A percentile compares a stretch with the other conserved stretches of the same genome.
Conservation (phyloP, 2,329 filamentous ascomycete genomes). For the Paradendryphiella salina region DNA sequence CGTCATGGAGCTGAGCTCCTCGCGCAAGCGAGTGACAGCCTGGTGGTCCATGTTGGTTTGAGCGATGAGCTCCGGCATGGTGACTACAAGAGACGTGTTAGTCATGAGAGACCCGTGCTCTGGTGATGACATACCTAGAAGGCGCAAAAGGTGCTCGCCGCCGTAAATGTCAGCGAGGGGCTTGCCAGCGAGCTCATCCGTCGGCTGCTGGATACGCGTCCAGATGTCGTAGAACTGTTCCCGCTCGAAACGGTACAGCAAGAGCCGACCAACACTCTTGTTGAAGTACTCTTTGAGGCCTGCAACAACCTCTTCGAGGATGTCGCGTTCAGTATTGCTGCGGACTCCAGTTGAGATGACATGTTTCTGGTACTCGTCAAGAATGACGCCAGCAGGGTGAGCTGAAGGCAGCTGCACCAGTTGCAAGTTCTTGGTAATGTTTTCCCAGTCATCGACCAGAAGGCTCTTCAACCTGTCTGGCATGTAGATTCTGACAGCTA, state of each 20-base stretch:
- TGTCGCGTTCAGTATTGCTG: slow-evolving; percentile 71
- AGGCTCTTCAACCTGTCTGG: slow-evolving; percentile 89
- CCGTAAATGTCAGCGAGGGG: slow-evolving; percentile 82
- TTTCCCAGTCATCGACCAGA: slow-evolving; percentile 98
- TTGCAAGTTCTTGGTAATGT: slow-evolving; percentile 92
- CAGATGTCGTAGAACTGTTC: slow-evolving; percentile 80
- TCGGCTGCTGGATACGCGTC: slow-evolving; percentile 65
- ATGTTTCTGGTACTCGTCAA: slow-evolving; percentile 81
- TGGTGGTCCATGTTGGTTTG: slow-evolving; percentile 98
- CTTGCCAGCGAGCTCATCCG: slow-evolving; percentile 69
- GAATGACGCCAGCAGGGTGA: slow-evolving; percentile 73
- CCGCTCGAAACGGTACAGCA: slow-evolving; percentile 93
- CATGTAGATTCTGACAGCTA: slow-evolving; percentile 82
- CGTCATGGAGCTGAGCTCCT: slow-evolving; percentile 85
- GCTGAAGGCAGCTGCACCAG: slow-evolving; percentile 81
- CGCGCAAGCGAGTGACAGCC: slow-evolving; percentile 82
- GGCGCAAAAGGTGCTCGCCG: slow-evolving; percentile 84
- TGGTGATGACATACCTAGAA: slow-evolving; percentile 70
- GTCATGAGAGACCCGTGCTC: neutral
- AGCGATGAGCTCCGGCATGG: slow-evolving; percentile 87
- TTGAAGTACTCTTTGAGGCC: slow-evolving; percentile 95
- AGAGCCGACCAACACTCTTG: slow-evolving; percentile 79
- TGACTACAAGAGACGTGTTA: slow-evolving; percentile 60
- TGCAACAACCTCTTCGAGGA: slow-evolving; percentile 84
- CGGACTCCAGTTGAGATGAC: slow-evolving; percentile 64